Evolutionary conservation across 2,329 filamentous ascomycete genomes (phyloP).

Genomic region (Diplodia mutila): DNA sequence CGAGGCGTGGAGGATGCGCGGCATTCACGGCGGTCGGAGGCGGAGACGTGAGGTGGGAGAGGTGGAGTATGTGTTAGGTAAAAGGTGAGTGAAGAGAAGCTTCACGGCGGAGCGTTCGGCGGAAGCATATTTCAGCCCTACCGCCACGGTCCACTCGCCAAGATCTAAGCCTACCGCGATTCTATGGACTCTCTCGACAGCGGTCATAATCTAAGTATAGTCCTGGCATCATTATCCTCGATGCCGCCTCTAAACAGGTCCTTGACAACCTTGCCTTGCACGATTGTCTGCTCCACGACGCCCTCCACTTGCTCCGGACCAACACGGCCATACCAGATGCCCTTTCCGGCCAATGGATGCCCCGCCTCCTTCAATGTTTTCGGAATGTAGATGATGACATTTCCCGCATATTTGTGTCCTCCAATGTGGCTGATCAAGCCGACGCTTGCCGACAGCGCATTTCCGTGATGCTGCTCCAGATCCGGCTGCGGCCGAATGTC

Average conservation of each 20-base stretch:
- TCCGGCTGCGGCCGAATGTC: conserved; percentile 45
- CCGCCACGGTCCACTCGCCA: background rate
- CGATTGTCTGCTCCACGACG: conserved; percentile 71
- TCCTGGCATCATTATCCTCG: conserved; percentile 35
- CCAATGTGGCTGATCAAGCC: conserved; percentile 79
- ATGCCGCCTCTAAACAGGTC: conserved; percentile 76
- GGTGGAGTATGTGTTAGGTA: background rate
- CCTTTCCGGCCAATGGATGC: conserved; percentile 69
- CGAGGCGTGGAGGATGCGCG: conserved; percentile 28
- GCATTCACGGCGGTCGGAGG: background rate
- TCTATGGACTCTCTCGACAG: no score
- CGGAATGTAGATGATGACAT: conserved; percentile 80
- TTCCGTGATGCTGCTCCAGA: conserved; percentile 34
- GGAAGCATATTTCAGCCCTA: conserved; percentile 21
- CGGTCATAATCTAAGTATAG: conserved; percentile 15
- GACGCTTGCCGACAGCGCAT: conserved; percentile 55
- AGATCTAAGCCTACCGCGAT: background rate
- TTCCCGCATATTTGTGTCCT: conserved; percentile 84
- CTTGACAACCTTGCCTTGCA: conserved; percentile 67
- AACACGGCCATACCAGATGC: conserved; percentile 82
- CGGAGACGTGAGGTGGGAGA: background rate
- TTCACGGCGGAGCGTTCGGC: conserved; percentile 10
- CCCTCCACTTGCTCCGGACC: conserved; percentile 77
- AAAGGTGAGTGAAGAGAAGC: conserved; percentile 10
- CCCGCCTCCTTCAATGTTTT: conserved; percentile 44